A percentile compares a stretch with the other conserved stretches of the same genome.
phyloP scores from a whole-genome alignment of 1,284 basidiomycete species.

The Abortiporus biennis region DNA sequence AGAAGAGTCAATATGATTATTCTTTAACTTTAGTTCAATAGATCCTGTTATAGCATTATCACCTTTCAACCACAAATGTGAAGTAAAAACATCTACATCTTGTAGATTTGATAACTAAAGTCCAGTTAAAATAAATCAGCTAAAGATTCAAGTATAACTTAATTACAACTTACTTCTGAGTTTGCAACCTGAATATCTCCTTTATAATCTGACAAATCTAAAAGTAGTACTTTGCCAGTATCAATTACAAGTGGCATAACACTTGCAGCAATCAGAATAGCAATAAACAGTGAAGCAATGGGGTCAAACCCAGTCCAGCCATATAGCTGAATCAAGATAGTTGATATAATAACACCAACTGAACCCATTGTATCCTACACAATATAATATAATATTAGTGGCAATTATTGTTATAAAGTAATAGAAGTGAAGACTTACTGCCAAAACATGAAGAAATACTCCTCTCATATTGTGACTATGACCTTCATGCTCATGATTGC shows the following conservation, averaged over 20 bases:
- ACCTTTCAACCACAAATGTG: background rate
- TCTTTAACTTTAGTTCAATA: background rate
- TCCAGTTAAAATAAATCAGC: slow-evolving; percentile 8
- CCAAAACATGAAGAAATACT: slow-evolving; percentile 93
- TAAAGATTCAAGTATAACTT: background rate
- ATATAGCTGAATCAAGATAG: slow-evolving; percentile 91
- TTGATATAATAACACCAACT: slow-evolving; percentile 98
- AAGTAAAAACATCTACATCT: background rate
- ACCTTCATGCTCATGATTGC: slow-evolving; percentile 51
- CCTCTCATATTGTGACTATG: slow-evolving; percentile 99
- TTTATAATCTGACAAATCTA: slow-evolving; percentile 79
- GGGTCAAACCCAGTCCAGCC: slow-evolving; percentile 99
- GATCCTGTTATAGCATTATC: background rate
- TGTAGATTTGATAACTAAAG: background rate
- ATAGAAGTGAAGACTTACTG: slow-evolving; percentile 43
- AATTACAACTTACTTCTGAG: slow-evolving; percentile 51
- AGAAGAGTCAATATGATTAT: no score
- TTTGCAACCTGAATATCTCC: slow-evolving; percentile 67
- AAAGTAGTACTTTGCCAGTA: slow-evolving; percentile 81
- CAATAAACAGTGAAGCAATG: slow-evolving; percentile 96
- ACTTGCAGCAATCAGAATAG: slow-evolving; percentile 89
- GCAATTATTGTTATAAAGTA: background rate
- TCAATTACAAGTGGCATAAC: slow-evolving; percentile 95
- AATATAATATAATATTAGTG: background rate
- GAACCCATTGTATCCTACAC: slow-evolving; percentile 81